Base-by-base conservation (phyloP, 371 early-diverging fungal genomes). In the Mortierella sp. region DNA sequence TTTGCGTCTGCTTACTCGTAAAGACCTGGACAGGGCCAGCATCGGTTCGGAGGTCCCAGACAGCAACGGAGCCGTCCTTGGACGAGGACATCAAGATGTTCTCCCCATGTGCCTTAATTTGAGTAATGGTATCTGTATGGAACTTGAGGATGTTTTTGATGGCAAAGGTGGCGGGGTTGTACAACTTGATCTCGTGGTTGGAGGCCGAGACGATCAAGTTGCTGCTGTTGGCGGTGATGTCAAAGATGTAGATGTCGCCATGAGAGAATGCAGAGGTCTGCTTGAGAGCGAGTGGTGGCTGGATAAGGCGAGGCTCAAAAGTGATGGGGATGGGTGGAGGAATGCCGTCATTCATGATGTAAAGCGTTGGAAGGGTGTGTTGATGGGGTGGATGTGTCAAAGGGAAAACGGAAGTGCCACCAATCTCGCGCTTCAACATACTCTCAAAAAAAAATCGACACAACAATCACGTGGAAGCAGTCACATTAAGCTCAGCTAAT, bases 171-270 rank as follows among this genome's bases (percentile, higher is more conserved):
- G 73, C 47, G 1, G 89, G 89, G 81, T 94, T 92, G 68, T 93
- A 94, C 2, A 93, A 85, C 45, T 92, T 91, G 74, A 95, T 90
- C 72, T 89, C 85, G 52, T 91, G 79, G 65, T 91, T 90, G 0
- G 94, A 94, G 22, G 92, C 92, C 0, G 94, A 93, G 40, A 92
- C 93, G 45, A 92, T 90, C 31, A 91, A 86, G 70, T 90, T 89
- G 26, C 85, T 83, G 40, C 76, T 85, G 52, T 90, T 92, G 31
- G 88, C 87, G 14, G 90, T 73, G 6, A 93, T 89, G 70, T 95
- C 94, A 75, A 92, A 93, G 11, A 94, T 88, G 76, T 94, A 94
- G 22, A 86, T 85, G 34, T 90, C 87, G 69, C 87, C 87, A 47
- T 89, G 88, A 1, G 88, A 88, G 64, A 90, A 87, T 3, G 85